Evolutionary conservation across 352 stramenopile genomes (phyloP), one percentile per base, ranked within the genome.

Genomic region (Phytophthora pisi): DNA sequence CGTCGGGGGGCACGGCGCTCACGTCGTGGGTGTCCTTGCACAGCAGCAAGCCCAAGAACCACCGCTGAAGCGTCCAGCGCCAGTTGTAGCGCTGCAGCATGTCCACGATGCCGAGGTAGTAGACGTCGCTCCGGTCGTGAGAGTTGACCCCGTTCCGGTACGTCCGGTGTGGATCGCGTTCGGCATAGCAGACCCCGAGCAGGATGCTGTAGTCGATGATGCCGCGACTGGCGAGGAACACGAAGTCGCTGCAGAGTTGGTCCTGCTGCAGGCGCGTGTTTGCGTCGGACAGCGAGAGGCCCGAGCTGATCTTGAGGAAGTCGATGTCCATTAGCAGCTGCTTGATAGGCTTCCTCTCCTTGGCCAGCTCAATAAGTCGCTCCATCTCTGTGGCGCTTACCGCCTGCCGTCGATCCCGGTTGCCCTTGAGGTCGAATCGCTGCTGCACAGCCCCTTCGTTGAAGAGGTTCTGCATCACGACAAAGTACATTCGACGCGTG

Each of bases 141-240:
- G 84, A 88, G 7, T 74, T 74, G 50, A 93, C 61, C 0, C 80
- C 83, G 4, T 76, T 61, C 23, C 64, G 66, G 52, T 81, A 67
- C 0, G 57, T 53, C 6, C 77, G 46, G 6, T 42, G 74, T 11
- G 86, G 70, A 2, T 64, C 55, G 1, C 51, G 58, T 18, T 74
- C 69, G 5, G 86, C 18, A 51, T 93, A 88, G 18, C 76, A 69
- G 16, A 95, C 84, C 1, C 88, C 88, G 1, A 95, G 72, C 8
- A 95, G 55, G 24, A 95, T 88, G 54, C 85, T 93, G 66, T 95
- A 95, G 65, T 95, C 88, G 42, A 95, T 93, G 64, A 95, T 95
- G 18, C 84, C 83, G 15, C 84, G 86, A 28, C 84, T 91, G 13
- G 85, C 88, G 26, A 95, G 76, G 64, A 95, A 95, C 8, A 91